Evolutionary conservation across 208 protist genomes (phyloP).

Genomic region (Trypanosoma conorhini): DNA sequence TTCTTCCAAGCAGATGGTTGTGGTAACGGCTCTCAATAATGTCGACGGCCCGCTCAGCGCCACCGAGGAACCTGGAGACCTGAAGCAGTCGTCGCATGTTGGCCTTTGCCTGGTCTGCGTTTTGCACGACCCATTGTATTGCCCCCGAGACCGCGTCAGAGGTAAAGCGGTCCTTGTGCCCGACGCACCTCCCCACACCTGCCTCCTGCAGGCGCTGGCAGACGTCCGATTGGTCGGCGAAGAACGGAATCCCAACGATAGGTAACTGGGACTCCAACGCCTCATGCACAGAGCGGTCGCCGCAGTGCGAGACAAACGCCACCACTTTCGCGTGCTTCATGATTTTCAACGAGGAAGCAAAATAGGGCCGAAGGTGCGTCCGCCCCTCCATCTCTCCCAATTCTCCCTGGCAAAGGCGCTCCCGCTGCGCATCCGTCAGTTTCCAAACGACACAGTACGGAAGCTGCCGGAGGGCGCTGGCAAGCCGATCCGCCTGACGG

Average conservation of each 20-base stretch:
- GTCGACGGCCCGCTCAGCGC: conserved; percentile 42
- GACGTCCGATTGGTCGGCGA: conserved; percentile 55
- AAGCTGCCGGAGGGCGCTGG: conserved; percentile 20
- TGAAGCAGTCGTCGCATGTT: conserved; percentile 31
- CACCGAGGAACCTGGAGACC: conserved; percentile 36
- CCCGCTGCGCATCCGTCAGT: conserved; percentile 16
- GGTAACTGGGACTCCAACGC: conserved; percentile 43
- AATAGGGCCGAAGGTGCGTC: conserved; percentile 23
- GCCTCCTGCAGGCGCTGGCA: conserved; percentile 54
- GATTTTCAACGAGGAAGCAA: conserved; percentile 35
- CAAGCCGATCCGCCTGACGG: conserved; percentile 24
- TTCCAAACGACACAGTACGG: conserved; percentile 65
- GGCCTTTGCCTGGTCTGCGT: conserved; percentile 7
- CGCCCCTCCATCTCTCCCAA: conserved; percentile 1
- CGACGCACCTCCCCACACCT: conserved; percentile 37
- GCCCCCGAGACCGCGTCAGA: conserved; percentile 28
- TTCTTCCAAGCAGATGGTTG: conserved; percentile 42
- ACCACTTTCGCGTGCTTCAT: conserved; percentile 48
- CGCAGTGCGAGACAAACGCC: conserved; percentile 52
- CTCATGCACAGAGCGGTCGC: conserved; percentile 47
- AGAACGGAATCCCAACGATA: conserved; percentile 48
- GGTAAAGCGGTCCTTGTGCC: conserved; percentile 34
- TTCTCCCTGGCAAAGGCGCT: conserved; percentile 18
- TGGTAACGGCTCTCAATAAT: conserved; percentile 46
- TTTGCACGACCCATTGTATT: conserved; percentile 20